Evolutionary conservation across 116 monocot genomes (phyloP).

Genomic region (Posidonia oceanica): DNA sequence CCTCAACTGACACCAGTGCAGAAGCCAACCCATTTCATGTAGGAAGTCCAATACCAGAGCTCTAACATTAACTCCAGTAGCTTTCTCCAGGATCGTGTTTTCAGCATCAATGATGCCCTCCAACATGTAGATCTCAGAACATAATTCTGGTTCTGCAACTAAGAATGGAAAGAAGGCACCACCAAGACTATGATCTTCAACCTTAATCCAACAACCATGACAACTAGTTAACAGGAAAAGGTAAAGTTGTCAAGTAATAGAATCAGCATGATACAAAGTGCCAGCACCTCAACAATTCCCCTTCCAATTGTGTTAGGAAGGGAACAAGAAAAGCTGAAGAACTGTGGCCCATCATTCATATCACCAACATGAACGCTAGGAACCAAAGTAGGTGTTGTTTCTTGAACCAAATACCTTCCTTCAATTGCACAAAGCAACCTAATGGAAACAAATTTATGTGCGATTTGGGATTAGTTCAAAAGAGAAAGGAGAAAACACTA

Average conservation of each 20-base stretch:
- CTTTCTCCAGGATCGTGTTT: constrained; percentile 6
- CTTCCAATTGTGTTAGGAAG: constrained; percentile 55
- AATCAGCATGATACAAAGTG: too few species aligned
- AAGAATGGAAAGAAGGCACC: constrained; percentile 68
- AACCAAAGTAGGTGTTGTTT: constrained; percentile 25
- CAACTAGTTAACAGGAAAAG: not conserved
- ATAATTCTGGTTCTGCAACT: constrained; percentile 76
- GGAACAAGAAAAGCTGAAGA: constrained; percentile 55
- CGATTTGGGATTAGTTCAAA: too few species aligned
- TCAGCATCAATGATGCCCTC: constrained; percentile 24
- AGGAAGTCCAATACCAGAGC: constrained; percentile 48
- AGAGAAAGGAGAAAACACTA: not conserved
- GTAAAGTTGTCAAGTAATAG: too few species aligned
- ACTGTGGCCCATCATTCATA: constrained; percentile 16
- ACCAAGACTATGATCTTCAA: constrained; percentile 67
- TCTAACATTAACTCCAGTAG: constrained; percentile 16
- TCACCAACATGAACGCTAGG: not conserved
- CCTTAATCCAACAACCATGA: constrained; percentile 11
- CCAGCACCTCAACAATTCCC: constrained; percentile 75
- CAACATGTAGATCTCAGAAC: constrained; percentile 59
- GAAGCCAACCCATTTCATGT: constrained; percentile 92
- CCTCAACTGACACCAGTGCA: constrained; percentile 28
- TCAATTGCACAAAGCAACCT: constrained; percentile 89
- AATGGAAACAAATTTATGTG: not conserved
- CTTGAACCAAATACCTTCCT: constrained; percentile 63